Evolutionary conservation across 805 yeast species (phyloP).

Genomic region (Candida jianshihensis): DNA sequence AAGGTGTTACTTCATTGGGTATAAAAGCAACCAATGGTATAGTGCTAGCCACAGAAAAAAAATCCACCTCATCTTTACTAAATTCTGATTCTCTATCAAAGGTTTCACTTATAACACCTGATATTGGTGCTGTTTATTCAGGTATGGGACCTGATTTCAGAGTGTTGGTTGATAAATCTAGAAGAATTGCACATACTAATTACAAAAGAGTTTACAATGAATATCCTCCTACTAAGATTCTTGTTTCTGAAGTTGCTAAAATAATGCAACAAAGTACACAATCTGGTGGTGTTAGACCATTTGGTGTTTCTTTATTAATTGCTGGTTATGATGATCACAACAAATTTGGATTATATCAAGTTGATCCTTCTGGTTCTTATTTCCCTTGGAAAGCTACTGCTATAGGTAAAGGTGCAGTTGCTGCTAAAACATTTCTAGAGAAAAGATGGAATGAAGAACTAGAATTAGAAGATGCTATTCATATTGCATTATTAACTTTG

Average conservation of each 20-base stretch:
- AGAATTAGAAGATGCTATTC: conserved; percentile 97
- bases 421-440: conserved; percentile 96
- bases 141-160: conserved; percentile 99
- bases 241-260: conserved; percentile 92
- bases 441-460: conserved; percentile 97
- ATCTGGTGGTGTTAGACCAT: conserved; percentile 98
- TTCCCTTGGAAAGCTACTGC: conserved; percentile 99
- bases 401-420: conserved; percentile 89
- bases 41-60: conserved; percentile 94
- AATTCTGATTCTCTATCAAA: conserved; percentile 71
- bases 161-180: conserved; percentile 86
- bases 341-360: conserved; percentile 82
- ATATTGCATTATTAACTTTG: conserved; percentile 86
- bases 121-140: conserved; percentile 92
- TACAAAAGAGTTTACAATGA: conserved; percentile 93
- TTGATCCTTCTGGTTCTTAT: conserved; percentile 95
- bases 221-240: conserved; percentile 91
- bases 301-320: conserved; percentile 87
- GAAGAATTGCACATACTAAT: conserved; percentile 87
- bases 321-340: conserved; percentile 87
- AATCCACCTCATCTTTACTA: conserved; percentile 71
- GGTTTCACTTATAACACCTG: conserved; percentile 81
- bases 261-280: conserved; percentile 99
- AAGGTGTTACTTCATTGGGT: conserved; percentile 95
- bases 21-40: conserved; percentile 93